phyloP scores from a whole-genome alignment of 345 rosid genomes.

The Anacardium occidentale region DNA sequence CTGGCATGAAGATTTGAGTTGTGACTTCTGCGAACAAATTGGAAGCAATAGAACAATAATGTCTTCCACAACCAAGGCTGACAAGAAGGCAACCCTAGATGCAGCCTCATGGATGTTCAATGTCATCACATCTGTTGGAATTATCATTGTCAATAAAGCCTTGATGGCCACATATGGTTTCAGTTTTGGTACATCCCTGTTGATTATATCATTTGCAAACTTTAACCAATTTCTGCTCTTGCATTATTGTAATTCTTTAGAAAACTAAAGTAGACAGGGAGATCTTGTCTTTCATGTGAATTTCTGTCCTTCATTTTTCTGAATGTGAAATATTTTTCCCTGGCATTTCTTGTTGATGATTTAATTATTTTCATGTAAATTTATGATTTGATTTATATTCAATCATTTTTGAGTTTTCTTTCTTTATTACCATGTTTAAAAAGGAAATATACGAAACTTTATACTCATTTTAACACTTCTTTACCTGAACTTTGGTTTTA shows the following conservation, averaged over 20 bases:
- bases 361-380: neutral
- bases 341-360: neutral
- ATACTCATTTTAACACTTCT: neutral
- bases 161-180: conserved; percentile 96
- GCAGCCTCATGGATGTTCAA: conserved; percentile 96
- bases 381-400: conserved; percentile 3
- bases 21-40: conserved; percentile 30
- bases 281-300: too few species aligned
- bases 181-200: conserved; percentile 64
- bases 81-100: conserved; percentile 77
- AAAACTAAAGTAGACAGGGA: neutral
- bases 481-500: neutral
- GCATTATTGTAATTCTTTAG: neutral
- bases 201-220: neutral
- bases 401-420: neutral
- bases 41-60: conserved; percentile 33
- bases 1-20: conserved; percentile 27
- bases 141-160: conserved; percentile 93
- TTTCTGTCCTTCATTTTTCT: neutral
- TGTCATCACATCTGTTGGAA: conserved; percentile 95
- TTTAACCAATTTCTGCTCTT: conserved; percentile 9
- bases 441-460: neutral
- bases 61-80: conserved; percentile 70
- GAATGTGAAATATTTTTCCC: neutral
- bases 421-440: neutral